Evolutionary conservation across 495 filamentous ascomycete species (phyloP).

Genomic region (Podospora pseudopauciseta): DNA sequence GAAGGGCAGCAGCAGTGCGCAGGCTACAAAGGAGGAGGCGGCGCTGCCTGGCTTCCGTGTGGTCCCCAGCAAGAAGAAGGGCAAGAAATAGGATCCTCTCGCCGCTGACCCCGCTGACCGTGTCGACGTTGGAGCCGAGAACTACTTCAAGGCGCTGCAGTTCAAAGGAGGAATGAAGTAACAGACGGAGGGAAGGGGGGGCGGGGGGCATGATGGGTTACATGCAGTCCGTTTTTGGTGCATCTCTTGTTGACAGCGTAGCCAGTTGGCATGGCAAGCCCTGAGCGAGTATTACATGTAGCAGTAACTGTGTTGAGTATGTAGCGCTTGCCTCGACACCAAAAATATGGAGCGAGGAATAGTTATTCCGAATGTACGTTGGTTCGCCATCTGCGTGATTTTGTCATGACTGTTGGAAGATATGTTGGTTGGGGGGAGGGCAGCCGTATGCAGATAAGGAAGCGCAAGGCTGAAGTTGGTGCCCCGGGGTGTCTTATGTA

Average conservation of each 20-base stretch:
- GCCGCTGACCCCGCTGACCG: too few relatives aligned
- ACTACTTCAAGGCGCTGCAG: too few relatives aligned
- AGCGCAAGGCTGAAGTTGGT: background rate
- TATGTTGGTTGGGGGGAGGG: too few relatives aligned
- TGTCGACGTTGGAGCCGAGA: too few relatives aligned
- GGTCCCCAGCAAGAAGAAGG: slow-evolving; percentile 89
- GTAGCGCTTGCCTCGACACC: background rate
- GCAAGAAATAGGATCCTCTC: slow-evolving; percentile 44
- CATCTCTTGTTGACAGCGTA: background rate
- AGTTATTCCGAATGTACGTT: background rate
- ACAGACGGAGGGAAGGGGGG: too few relatives aligned
- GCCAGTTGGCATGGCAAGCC: background rate
- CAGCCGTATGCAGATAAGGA: too few relatives aligned
- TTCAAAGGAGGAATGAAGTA: too few relatives aligned
- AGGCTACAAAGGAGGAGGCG: slow-evolving; percentile 43
- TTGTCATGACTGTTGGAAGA: background rate
- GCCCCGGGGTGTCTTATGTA: slow-evolving; percentile 14
- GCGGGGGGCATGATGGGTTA: background rate
- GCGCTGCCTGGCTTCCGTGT: slow-evolving; percentile 73
- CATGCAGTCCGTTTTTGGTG: background rate
- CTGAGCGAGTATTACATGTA: background rate
- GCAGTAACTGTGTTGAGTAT: too few relatives aligned
- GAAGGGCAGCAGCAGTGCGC: slow-evolving; percentile 54
- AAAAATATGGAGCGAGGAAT: background rate
- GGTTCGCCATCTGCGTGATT: background rate